phyloP scores from a whole-genome alignment of 257 asterid species.

The Lycium ferocissimum region DNA sequence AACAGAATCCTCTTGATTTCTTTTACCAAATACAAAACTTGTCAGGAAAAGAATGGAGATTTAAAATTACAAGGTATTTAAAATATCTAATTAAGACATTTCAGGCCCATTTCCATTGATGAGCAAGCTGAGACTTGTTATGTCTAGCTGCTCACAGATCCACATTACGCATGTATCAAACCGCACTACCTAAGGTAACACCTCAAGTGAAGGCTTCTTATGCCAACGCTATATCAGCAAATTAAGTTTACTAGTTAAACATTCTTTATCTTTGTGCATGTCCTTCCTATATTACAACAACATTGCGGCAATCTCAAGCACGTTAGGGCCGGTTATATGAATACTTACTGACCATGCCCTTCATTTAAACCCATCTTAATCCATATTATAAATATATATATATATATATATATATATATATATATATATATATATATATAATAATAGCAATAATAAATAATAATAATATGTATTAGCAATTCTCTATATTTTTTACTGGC shows the following conservation, averaged over 20 bases:
- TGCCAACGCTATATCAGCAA: constrained; percentile 6
- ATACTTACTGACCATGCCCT: background rate
- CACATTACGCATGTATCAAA: background rate
- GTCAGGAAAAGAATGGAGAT: constrained; percentile 36
- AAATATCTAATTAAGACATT: constrained; percentile 7
- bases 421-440: no score
- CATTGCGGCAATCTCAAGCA: background rate
- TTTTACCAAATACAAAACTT: constrained; percentile 40
- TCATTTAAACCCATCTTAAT: background rate
- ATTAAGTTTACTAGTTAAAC: constrained; percentile 9
- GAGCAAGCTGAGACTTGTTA: background rate
- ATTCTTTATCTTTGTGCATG: background rate
- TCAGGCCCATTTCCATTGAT: constrained; percentile 1
- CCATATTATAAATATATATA: no score
- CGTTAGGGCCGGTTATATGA: background rate
- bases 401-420: no score
- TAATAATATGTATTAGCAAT: background rate
- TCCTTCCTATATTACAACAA: background rate
- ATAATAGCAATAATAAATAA: no score
- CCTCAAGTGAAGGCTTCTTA: constrained; percentile 13
- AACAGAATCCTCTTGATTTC: constrained; percentile 86
- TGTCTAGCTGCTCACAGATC: background rate
- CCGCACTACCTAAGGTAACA: background rate
- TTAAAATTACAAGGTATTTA: constrained; percentile 37
- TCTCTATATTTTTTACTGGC: background rate